Evolutionary conservation across 441 rosid genomes (phyloP).

Genomic region (Gossypium trilobum): DNA sequence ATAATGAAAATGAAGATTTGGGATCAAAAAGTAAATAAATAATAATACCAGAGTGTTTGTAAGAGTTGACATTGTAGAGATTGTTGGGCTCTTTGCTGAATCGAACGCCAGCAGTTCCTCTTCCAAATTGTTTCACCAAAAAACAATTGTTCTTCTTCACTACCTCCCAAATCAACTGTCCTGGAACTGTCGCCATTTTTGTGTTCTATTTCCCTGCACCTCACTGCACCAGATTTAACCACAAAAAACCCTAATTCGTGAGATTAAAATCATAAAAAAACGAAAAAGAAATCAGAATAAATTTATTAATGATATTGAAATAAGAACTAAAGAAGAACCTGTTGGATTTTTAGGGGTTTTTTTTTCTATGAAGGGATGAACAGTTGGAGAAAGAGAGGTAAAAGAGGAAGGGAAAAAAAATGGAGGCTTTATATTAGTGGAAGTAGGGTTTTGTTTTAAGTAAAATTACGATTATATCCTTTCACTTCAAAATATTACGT

Average conservation of each 20-base stretch:
- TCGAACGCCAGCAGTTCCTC: slow-evolving; percentile 42
- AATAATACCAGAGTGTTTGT: slow-evolving; percentile 54
- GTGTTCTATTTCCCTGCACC: slow-evolving; percentile 16
- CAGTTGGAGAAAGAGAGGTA: background rate
- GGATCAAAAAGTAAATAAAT: background rate
- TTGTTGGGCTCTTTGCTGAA: slow-evolving; percentile 64
- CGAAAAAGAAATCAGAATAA: background rate
- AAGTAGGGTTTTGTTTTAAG: background rate
- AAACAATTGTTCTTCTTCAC: slow-evolving; percentile 61
- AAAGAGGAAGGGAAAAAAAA: background rate
- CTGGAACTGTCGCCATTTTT: slow-evolving; percentile 53
- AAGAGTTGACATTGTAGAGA: slow-evolving; percentile 56
- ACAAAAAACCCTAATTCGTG: background rate
- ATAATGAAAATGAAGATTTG: background rate
- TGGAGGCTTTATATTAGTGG: background rate
- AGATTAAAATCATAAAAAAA: slow-evolving; percentile 11
- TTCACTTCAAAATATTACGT: background rate
- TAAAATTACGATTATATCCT: background rate
- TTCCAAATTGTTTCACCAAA: slow-evolving; percentile 56
- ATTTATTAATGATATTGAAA: background rate
- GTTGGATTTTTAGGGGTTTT: background rate
- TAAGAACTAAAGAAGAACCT: background rate
- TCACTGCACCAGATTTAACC: slow-evolving; percentile 15
- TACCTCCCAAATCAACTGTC: slow-evolving; percentile 61
- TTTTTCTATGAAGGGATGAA: background rate